These are phyloP conservation scores for Colletotrichum sp. DNA, from an alignment of 2,329 filamentous ascomycete genomes.

Conservation along the genomic window DNA sequence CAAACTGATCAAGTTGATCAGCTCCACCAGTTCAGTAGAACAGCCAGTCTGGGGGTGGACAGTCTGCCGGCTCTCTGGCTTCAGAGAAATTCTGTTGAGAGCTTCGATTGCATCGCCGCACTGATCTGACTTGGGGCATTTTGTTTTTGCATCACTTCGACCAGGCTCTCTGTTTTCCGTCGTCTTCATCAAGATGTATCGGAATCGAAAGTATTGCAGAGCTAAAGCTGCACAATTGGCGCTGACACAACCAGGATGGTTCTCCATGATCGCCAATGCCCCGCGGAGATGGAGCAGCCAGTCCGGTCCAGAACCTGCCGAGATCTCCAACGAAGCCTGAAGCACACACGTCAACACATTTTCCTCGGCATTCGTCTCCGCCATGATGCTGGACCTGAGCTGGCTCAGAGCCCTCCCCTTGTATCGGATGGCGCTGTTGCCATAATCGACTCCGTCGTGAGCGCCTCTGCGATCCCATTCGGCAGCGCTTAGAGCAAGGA, in stretches of 20 bases:
- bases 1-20: not conserved
- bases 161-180: not conserved
- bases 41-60: not conserved
- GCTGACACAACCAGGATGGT: not conserved
- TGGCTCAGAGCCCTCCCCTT: not conserved
- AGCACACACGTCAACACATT: slow-evolving; percentile 2
- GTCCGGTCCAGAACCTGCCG: not conserved
- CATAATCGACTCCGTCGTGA: not conserved
- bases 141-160: not conserved
- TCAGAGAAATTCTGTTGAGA: not conserved
- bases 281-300: not conserved
- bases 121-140: not conserved
- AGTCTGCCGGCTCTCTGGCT: not conserved
- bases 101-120: not conserved
- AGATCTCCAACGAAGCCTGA: not conserved
- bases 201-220: slow-evolving; percentile 1
- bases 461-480: not conserved
- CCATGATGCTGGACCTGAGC: not conserved
- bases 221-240: not conserved
- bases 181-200: not conserved
- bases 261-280: not conserved
- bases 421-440: not conserved
- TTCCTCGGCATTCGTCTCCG: not conserved
- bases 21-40: not conserved
- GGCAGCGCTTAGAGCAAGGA: not conserved